Evolutionary conservation across 345 rosid species (phyloP), one percentile per base, ranked within the genome.

Genomic region (Litchi chinensis): DNA sequence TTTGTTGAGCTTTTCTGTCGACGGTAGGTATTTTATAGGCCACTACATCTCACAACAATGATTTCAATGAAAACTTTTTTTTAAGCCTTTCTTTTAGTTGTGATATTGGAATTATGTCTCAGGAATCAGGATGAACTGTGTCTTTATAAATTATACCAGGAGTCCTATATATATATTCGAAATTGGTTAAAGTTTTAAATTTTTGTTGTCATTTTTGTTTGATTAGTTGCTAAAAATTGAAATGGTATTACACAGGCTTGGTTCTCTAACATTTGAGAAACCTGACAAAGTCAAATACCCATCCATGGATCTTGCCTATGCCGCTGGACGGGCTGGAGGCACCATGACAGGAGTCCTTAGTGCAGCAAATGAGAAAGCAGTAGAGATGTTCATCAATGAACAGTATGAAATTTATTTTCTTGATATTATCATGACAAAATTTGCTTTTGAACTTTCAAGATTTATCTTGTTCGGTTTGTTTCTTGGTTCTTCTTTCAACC

Each of bases 301-400:
- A 28, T 96, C 99, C 28, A 89, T 96, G 97, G 90, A 91, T 77
- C 98, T 96, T 82, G 94, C 95, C 68, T 96, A 94, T 80, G 87
- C 99, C 40, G 99, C 99, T 41, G 99, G 97, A 84, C 86, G 95
- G 79, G 95, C 99, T 22, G 99, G 98, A 83, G 99, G 99, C 75
- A 96, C 99, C 64, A 96, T 96, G 99, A 96, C 98, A 1, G 99
- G 99, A 86, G 99, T 96, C 77, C 97, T 96, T 71, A 93, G 99
- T 43, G 98, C 98, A n/a, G 98, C 98, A 73, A 91, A 93, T 10
- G 98, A 93, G 86, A 89, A 87, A 86, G 98, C 95, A 0, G 98
- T 91, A 5, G 94, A 91, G 85, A 81, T 91, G 92, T 93, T 93
- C 85, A 90, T 96, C 0, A 79, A 89, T 82, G 98, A 93, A 81